These are phyloP conservation scores for Cystoderma amianthinum DNA, from an alignment of 768 basidiomycete genomes.

Conservation along the genomic window DNA sequence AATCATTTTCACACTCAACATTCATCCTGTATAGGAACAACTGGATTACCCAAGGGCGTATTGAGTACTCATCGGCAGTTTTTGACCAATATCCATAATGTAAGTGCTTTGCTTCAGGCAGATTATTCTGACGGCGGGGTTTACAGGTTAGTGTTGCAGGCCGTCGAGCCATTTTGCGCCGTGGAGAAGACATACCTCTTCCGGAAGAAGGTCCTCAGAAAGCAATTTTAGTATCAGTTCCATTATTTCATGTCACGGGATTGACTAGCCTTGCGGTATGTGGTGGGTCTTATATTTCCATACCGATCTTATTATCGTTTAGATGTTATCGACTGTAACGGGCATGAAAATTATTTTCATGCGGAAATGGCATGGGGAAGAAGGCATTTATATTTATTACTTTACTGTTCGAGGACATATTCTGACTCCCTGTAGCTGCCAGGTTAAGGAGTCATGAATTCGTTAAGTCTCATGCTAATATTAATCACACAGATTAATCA, in stretches of 20 bases:
- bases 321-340: slow-evolving; percentile 32
- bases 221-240: slow-evolving; percentile 40
- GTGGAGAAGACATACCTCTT: slow-evolving; percentile 27
- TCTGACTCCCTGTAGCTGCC: slow-evolving; percentile 12
- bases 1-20: neutral
- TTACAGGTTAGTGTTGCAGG: slow-evolving; percentile 23
- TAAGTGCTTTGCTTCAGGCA: slow-evolving; percentile 11
- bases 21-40: slow-evolving; percentile 10
- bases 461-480: neutral
- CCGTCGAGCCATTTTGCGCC: slow-evolving; percentile 26
- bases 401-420: neutral
- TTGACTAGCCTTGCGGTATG: slow-evolving; percentile 17
- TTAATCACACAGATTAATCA: slow-evolving; percentile 26
- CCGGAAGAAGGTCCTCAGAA: slow-evolving; percentile 28
- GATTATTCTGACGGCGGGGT: neutral
- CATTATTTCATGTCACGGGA: slow-evolving; percentile 55
- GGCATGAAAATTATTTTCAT: slow-evolving; percentile 42
- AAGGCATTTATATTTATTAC: slow-evolving; percentile 22
- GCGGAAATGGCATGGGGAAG: slow-evolving; percentile 42
- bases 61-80: slow-evolving; percentile 42
- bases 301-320: neutral
- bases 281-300: neutral
- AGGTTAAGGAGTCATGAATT: slow-evolving; percentile 16
- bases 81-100: slow-evolving; percentile 39
- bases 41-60: slow-evolving; percentile 36